phyloP scores from a whole-genome alignment of 805 yeast genomes.

The Pichia paraexigua region DNA sequence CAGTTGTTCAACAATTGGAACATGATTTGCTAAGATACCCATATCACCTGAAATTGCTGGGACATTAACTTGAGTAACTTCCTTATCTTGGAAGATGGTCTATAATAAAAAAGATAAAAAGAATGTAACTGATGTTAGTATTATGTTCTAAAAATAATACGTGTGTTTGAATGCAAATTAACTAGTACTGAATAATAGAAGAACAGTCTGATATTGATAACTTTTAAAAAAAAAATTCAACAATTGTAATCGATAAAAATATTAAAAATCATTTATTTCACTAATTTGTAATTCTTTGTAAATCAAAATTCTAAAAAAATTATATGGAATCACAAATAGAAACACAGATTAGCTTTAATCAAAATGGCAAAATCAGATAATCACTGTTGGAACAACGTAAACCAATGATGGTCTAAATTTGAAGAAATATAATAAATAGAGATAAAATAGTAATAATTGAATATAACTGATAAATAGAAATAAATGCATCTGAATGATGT shows the following conservation, averaged over 20 bases:
- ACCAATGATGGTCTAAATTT: no score
- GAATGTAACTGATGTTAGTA: slow-evolving; percentile 1
- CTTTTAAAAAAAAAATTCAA: no score
- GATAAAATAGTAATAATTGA: background rate
- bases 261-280: no score
- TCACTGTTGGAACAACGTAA: no score
- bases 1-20: slow-evolving; percentile 93
- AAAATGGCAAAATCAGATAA: no score
- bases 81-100: slow-evolving; percentile 28
- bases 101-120: slow-evolving; percentile 3
- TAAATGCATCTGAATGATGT: background rate
- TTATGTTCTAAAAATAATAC: background rate
- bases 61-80: slow-evolving; percentile 72
- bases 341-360: no score
- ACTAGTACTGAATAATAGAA: no score
- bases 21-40: slow-evolving; percentile 97
- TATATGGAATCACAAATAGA: background rate
- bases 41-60: slow-evolving; percentile 94
- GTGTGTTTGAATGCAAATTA: no score
- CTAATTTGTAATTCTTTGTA: background rate
- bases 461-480: background rate
- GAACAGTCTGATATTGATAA: background rate
- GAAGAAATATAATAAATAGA: no score
- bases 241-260: no score
- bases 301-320: no score